These are phyloP conservation scores for Alternaria novae-zelandiae DNA, from an alignment of 2,329 filamentous ascomycete species.

Conservation along the genomic window DNA sequence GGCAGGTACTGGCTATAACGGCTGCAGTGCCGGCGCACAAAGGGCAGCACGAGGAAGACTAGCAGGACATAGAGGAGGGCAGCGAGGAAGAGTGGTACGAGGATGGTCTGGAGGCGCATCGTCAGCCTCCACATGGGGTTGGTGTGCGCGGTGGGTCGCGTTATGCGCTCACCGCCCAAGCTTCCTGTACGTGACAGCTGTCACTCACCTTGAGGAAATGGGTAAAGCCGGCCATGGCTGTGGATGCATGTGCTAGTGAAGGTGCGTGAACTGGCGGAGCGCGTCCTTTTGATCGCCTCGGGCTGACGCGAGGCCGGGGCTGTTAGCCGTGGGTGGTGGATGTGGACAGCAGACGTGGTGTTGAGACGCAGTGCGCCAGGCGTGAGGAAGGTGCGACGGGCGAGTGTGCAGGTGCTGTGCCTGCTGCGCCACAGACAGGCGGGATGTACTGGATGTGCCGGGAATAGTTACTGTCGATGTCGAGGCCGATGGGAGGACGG, in stretches of 20 bases:
- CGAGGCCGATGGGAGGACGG: neutral
- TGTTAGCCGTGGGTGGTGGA: conserved; percentile 1
- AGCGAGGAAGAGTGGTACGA: conserved; percentile 55
- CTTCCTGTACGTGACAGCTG: neutral
- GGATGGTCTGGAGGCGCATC: conserved; percentile 45
- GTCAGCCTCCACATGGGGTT: neutral
- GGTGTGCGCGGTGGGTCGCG: neutral
- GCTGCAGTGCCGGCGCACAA: conserved; percentile 52
- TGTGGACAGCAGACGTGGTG: neutral
- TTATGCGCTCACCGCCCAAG: neutral
- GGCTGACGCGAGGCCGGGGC: neutral
- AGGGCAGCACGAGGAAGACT: conserved; percentile 51
- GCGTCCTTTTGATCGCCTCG: conserved; percentile 5
- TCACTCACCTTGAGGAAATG: conserved; percentile 44
- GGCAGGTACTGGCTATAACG: conserved; percentile 55
- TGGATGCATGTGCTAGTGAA: conserved; percentile 10
- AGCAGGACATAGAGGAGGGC: conserved; percentile 51
- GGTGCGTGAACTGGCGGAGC: conserved; percentile 3
- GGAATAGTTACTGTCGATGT: neutral
- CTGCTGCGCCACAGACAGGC: conserved; percentile 1
- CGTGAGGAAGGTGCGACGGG: neutral
- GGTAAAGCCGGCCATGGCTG: conserved; percentile 41
- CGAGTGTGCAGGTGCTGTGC: neutral
- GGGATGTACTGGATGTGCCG: neutral
- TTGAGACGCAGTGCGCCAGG: conserved; percentile 6